Percentiles rank a stretch among this genome's conserved stretches.
phyloP scores from a whole-genome alignment of 225 moss, liverwort and hornwort species.

The Rhytidiadelphus loreus region DNA sequence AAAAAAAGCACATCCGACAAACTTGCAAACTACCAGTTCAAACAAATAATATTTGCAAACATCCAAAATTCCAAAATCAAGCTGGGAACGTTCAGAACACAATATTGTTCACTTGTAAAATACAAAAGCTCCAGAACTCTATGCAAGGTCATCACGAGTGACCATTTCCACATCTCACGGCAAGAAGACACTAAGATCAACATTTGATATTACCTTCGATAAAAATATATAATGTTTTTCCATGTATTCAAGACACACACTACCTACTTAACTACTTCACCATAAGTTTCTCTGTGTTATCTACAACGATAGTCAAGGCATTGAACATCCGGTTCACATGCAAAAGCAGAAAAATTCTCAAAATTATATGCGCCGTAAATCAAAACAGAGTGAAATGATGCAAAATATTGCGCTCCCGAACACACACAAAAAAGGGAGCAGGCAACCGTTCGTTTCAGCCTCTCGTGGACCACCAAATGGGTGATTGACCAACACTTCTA shows the following conservation, averaged over 20 bases:
- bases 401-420: constrained; percentile 15
- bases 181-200: background rate
- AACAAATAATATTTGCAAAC: background rate
- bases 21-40: background rate
- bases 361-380: background rate
- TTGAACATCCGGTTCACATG: constrained; percentile 20
- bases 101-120: background rate
- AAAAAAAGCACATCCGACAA: background rate
- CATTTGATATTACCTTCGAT: constrained; percentile 4
- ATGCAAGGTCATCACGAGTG: constrained; percentile 3
- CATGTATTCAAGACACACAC: background rate
- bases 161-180: constrained; percentile 2
- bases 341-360: constrained; percentile 12
- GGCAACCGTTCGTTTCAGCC: constrained; percentile 52
- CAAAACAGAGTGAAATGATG: constrained; percentile 16
- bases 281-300: constrained; percentile 3
- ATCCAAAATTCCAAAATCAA: background rate
- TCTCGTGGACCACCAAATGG: constrained; percentile 59
- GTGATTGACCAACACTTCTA: constrained; percentile 65
- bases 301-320: constrained; percentile 13
- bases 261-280: constrained; percentile 1
- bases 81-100: background rate
- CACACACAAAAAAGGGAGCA: constrained; percentile 14
- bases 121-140: background rate
- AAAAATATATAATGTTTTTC: background rate